These are phyloP conservation scores for Holtermanniella nyarrowii DNA, from an alignment of 768 basidiomycete species.

Conservation along the genomic window DNA sequence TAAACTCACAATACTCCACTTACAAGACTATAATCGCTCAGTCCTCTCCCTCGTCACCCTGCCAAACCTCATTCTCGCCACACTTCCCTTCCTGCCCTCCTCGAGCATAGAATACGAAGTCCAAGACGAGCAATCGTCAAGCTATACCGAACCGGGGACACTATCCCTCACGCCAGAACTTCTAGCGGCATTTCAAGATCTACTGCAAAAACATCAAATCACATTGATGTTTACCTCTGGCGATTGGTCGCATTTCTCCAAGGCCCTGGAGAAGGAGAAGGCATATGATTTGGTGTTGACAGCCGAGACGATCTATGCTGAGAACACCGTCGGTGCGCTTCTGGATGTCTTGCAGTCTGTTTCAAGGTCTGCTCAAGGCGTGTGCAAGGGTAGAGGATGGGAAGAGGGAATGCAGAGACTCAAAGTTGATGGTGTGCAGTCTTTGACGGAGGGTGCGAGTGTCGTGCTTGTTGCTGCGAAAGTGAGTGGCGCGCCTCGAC, in stretches of 20 bases:
- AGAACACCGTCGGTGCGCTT: constrained; percentile 55
- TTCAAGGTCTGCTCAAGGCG: too few species aligned
- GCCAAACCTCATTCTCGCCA: constrained; percentile 39
- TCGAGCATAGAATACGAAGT: constrained; percentile 6
- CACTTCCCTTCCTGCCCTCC: constrained; percentile 24
- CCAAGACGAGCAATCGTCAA: constrained; percentile 11
- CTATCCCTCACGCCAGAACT: constrained; percentile 59
- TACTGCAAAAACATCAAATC: constrained; percentile 51
- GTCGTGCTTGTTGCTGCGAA: constrained; percentile 70
- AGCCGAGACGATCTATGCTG: constrained; percentile 84
- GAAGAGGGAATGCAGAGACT: background rate
- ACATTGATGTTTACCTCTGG: constrained; percentile 68
- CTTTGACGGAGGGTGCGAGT: constrained; percentile 5
- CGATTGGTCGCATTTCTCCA: constrained; percentile 51
- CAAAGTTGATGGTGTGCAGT: background rate
- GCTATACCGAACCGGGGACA: constrained; percentile 45
- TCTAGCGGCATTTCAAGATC: constrained; percentile 53
- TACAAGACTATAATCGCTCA: constrained; percentile 85
- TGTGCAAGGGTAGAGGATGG: too few species aligned
- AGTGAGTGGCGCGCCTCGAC: constrained; percentile 23
- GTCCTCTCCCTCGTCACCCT: constrained; percentile 57
- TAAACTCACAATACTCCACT: constrained; percentile 50
- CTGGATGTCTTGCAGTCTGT: constrained; percentile 20
- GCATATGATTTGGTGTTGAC: constrained; percentile 67
- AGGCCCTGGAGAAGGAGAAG: constrained; percentile 15